phyloP scores from a whole-genome alignment of 208 protist species.

The Leishmania lainsoni region DNA sequence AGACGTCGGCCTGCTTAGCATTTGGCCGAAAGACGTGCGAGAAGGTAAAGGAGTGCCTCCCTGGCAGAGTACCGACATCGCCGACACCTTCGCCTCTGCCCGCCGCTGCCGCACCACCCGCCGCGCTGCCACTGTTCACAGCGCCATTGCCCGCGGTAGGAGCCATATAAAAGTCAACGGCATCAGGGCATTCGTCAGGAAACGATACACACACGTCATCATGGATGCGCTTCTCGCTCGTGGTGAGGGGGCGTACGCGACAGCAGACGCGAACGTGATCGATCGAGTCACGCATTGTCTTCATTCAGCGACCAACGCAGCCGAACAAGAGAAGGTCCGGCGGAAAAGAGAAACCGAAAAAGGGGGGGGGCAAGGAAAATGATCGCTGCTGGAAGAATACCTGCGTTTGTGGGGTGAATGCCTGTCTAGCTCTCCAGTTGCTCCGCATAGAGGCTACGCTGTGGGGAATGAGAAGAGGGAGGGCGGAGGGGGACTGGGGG shows the following conservation, averaged over 20 bases:
- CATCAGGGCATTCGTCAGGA: constrained; percentile 7
- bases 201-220: constrained; percentile 29
- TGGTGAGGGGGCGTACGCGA: constrained; percentile 46
- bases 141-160: neutral
- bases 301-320: constrained; percentile 7
- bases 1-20: constrained; percentile 76
- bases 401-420: neutral
- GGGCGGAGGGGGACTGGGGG: neutral
- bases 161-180: constrained; percentile 19
- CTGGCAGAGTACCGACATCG: neutral
- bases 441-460: neutral
- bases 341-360: neutral
- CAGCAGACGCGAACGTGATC: constrained; percentile 60
- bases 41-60: constrained; percentile 61
- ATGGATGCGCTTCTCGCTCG: constrained; percentile 26
- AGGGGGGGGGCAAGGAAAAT: no score
- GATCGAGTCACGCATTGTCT: constrained; percentile 16
- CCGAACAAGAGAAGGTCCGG: neutral
- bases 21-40: constrained; percentile 57
- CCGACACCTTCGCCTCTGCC: constrained; percentile 4
- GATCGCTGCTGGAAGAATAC: neutral
- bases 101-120: neutral
- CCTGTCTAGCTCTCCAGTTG: neutral
- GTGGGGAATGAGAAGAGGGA: neutral
- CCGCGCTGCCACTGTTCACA: neutral